phyloP scores from a whole-genome alignment of 2,329 filamentous ascomycete species.

The Fusarium falciforme region DNA sequence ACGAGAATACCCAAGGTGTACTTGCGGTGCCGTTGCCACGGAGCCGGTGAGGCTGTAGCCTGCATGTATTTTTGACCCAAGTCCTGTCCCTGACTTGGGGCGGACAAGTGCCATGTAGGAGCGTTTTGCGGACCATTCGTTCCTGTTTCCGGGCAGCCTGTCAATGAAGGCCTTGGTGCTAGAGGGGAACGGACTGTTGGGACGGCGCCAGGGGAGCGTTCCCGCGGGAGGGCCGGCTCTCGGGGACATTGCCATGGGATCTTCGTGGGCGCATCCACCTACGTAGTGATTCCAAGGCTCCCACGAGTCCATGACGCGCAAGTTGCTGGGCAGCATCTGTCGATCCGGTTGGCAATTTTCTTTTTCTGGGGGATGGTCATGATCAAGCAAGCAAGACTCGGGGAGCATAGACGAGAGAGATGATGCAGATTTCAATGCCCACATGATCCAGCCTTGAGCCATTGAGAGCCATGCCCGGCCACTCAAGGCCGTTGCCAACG shows the following conservation, averaged over 20 bases:
- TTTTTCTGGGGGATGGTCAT: background rate
- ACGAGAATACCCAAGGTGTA: conserved; percentile 28
- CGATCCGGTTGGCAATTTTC: background rate
- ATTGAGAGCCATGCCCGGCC: conserved; percentile 20
- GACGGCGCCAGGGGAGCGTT: conserved; percentile 20
- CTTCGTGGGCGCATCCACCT: background rate
- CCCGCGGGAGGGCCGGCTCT: conserved; percentile 21
- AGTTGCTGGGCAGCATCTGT: background rate
- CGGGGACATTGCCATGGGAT: conserved; percentile 6
- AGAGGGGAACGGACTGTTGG: conserved; percentile 23
- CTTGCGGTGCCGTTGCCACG: conserved; percentile 11
- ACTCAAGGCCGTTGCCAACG: conserved; percentile 34
- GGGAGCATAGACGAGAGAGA: background rate
- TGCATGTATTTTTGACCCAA: conserved; percentile 18
- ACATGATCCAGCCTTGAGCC: conserved; percentile 11
- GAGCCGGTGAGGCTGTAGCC: conserved; percentile 27
- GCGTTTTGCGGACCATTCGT: conserved; percentile 28
- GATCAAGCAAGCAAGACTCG: background rate
- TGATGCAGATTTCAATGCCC: background rate
- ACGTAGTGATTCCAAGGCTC: conserved; percentile 1
- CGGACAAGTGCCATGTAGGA: conserved; percentile 23
- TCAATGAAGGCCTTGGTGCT: conserved; percentile 27
- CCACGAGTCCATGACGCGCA: conserved; percentile 11
- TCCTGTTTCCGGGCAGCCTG: conserved; percentile 36
- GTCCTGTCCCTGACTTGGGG: conserved; percentile 23